Conservation (phyloP, 306 rosid genomes). For the Ochetophila trinervis region DNA sequence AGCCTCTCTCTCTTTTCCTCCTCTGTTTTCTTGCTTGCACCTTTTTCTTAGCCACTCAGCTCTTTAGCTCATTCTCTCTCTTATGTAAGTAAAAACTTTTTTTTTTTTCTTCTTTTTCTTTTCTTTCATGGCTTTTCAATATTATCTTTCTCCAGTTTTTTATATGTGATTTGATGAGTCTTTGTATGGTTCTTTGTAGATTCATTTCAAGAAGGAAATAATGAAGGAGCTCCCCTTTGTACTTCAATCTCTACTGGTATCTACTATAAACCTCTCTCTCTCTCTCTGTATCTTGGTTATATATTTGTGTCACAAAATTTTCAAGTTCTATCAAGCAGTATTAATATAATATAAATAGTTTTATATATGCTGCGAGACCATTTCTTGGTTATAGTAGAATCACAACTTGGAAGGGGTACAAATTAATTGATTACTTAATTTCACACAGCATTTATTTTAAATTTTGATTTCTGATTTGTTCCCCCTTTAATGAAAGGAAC, state of each 20-base stretch:
- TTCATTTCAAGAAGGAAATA: conserved; percentile 38
- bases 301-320: background rate
- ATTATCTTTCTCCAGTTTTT: background rate
- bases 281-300: too few species aligned
- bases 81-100: conserved; percentile 44
- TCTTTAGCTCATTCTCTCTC: conserved; percentile 40
- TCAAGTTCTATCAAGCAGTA: conserved; percentile 4
- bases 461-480: background rate
- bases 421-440: background rate
- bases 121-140: background rate
- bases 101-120: background rate
- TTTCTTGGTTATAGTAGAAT: background rate
- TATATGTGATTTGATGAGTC: conserved; percentile 9
- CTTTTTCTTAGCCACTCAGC: conserved; percentile 49
- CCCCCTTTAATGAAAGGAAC: conserved; percentile 44
- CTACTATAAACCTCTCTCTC: conserved; percentile 4
- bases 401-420: background rate
- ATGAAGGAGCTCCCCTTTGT: conserved; percentile 42
- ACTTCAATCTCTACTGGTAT: conserved; percentile 63
- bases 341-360: too few species aligned
- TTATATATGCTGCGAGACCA: too few species aligned
- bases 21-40: conserved; percentile 55
- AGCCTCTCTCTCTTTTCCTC: conserved; percentile 47
- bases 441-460: background rate
- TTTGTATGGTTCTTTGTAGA: conserved; percentile 33